Evolutionary conservation across 1,139 yeast genomes (phyloP), one percentile per base, ranked within the genome.

Genomic region (Blastobotrys petasosporus): DNA sequence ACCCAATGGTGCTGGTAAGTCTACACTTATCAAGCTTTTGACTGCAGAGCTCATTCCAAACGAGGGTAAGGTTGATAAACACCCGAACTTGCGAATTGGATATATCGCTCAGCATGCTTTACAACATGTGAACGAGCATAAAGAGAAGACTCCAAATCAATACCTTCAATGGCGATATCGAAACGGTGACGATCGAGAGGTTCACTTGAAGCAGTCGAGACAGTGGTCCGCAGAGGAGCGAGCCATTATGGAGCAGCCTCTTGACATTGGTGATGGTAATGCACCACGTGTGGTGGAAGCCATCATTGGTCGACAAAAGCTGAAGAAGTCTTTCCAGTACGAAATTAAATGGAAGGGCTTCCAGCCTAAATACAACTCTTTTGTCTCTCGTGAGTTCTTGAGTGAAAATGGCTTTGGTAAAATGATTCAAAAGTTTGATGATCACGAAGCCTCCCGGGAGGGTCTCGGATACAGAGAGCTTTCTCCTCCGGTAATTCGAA

Each of bases 1-100:
- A 47, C 97, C 98, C 54, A 92, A 92, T 66, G 98, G 98, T 76
- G 98, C 98, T 48, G 98, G 98, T 73, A 92, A 92, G 67, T 87
- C 97, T 6, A 92, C 98, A 15, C 75, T 92, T 61, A 92, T 92
- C 69, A 92, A 92, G 68, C 74, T 90, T 46, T 75, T 92, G 59
- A 92, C 97, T 10, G 98, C 86, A 53, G 98, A 92, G 68, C 74
- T 87, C 52, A 76, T 85, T 46, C 97, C 98, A 28, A 76, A 79
- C 55, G 76, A 71, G 54, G 98, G 98, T 61, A 82, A 79, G 54
- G 97, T 92, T 50, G 97, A 92, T 71, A 92, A 92, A 70, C 98
- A 92, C 70, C 97, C 97, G 54, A 92, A 92, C 69, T 76, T 92
- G 70, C 90, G 98, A 75, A 87, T 92, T 61, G 98, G 97, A 53